Conservation (phyloP, 495 filamentous ascomycete species). For the Hypoxylon lenormandii region DNA sequence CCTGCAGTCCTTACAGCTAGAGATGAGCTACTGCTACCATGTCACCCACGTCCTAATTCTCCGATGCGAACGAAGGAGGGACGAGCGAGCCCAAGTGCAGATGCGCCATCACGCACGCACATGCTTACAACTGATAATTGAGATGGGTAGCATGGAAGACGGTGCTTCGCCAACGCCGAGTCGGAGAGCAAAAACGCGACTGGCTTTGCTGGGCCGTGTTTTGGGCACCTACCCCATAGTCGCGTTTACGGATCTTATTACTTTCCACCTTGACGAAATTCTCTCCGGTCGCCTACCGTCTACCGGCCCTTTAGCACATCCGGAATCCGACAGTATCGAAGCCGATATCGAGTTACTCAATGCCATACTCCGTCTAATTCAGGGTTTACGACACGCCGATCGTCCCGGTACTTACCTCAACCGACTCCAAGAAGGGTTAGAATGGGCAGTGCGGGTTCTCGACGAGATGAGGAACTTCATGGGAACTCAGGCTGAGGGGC, state of each 20-base stretch:
- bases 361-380: too few species aligned
- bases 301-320: too few species aligned
- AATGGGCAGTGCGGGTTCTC: too few species aligned
- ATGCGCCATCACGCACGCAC: constrained; percentile 28
- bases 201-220: constrained; percentile 30
- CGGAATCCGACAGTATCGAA: too few species aligned
- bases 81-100: constrained; percentile 14
- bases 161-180: too few species aligned
- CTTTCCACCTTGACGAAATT: constrained; percentile 19
- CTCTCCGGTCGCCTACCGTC: too few species aligned
- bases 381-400: too few species aligned
- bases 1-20: constrained; percentile 8
- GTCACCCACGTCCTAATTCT: constrained; percentile 37
- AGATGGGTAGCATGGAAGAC: constrained; percentile 8
- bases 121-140: constrained; percentile 26
- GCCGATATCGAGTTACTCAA: too few species aligned
- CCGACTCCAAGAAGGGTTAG: too few species aligned
- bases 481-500: too few species aligned
- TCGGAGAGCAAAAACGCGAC: constrained; percentile 7
- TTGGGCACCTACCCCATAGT: constrained; percentile 30
- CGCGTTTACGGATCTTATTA: constrained; percentile 25
- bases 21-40: constrained; percentile 33
- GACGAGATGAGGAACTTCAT: too few species aligned
- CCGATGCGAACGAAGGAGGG: constrained; percentile 6
- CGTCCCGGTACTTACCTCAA: too few species aligned